phyloP scores from a whole-genome alignment of 2,329 filamentous ascomycete species.

The Drechmeria coniospora region DNA sequence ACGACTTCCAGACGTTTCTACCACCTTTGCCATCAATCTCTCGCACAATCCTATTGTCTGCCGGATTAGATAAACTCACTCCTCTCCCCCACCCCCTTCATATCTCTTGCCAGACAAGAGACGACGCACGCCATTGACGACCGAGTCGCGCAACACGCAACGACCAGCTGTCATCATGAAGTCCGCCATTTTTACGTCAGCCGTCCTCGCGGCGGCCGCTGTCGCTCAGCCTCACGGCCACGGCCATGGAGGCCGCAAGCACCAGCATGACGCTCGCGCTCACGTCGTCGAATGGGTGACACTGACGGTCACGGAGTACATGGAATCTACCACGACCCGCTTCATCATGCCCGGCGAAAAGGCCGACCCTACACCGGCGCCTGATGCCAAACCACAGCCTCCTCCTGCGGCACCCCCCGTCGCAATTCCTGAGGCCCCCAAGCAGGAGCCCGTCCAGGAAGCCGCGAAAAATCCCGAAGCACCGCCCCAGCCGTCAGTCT shows the following conservation, averaged over 20 bases:
- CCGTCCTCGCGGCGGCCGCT: constrained; percentile 23
- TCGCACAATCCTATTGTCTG: too few relatives aligned
- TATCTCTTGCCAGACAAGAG: too few relatives aligned
- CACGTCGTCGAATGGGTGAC: constrained; percentile 36
- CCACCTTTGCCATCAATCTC: too few relatives aligned
- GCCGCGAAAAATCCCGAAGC: too few relatives aligned
- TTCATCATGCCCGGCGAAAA: constrained; percentile 22
- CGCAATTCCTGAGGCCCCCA: too few relatives aligned
- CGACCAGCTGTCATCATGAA: constrained; percentile 23
- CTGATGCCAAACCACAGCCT: constrained; percentile 14
- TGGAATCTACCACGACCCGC: constrained; percentile 33
- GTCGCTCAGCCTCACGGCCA: constrained; percentile 34
- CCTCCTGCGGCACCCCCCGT: constrained; percentile 10
- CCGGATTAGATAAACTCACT: too few relatives aligned
- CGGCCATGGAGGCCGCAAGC: constrained; percentile 18
- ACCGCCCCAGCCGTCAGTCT: constrained; percentile 10
- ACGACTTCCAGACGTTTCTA: background rate
- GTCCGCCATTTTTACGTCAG: constrained; percentile 16
- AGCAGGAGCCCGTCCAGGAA: too few relatives aligned
- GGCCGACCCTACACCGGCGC: constrained; percentile 10
- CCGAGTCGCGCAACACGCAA: constrained; percentile 3
- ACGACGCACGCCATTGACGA: too few relatives aligned
- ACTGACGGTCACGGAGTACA: constrained; percentile 30
- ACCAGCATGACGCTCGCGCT: constrained; percentile 21
- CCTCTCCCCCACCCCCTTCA: too few relatives aligned